phyloP scores from a whole-genome alignment of 2,329 filamentous ascomycete species.

The Berkeleyomyces rouxiae region DNA sequence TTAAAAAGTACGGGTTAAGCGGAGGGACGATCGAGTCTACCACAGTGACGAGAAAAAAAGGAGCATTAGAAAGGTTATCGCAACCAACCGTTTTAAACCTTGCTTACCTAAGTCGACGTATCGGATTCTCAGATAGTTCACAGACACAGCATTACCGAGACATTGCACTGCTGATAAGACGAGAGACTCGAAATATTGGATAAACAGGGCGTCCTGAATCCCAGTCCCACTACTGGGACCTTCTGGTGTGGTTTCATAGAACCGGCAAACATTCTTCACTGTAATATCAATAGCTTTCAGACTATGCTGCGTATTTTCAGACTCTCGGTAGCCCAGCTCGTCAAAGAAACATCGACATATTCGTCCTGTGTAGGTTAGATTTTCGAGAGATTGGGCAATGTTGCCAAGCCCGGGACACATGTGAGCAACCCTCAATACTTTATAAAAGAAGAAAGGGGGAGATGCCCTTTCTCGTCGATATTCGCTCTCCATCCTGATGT shows the following conservation, averaged over 20 bases:
- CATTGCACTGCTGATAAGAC: constrained; percentile 47
- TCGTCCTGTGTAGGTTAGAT: constrained; percentile 55
- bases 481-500: constrained; percentile 55
- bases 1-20: constrained; percentile 55
- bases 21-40: constrained; percentile 52
- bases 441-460: constrained; percentile 44
- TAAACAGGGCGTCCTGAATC: constrained; percentile 56
- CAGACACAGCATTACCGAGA: constrained; percentile 38
- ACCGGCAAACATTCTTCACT: constrained; percentile 57
- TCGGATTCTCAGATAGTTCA: constrained; percentile 52
- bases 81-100: neutral
- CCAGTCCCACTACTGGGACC: constrained; percentile 47
- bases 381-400: constrained; percentile 44
- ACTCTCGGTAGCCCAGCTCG: constrained; percentile 24
- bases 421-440: constrained; percentile 42
- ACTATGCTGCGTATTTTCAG: neutral
- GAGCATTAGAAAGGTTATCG: constrained; percentile 2
- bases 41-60: neutral
- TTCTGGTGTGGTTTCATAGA: constrained; percentile 18
- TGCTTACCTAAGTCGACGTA: constrained; percentile 52
- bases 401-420: constrained; percentile 48
- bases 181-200: constrained; percentile 51
- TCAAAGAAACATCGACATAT: constrained; percentile 55
- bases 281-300: constrained; percentile 49
- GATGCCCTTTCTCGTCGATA: constrained; percentile 48